Base-by-base conservation (phyloP, 208 protist genomes). In the Jaenimonas drosophilae region DNA sequence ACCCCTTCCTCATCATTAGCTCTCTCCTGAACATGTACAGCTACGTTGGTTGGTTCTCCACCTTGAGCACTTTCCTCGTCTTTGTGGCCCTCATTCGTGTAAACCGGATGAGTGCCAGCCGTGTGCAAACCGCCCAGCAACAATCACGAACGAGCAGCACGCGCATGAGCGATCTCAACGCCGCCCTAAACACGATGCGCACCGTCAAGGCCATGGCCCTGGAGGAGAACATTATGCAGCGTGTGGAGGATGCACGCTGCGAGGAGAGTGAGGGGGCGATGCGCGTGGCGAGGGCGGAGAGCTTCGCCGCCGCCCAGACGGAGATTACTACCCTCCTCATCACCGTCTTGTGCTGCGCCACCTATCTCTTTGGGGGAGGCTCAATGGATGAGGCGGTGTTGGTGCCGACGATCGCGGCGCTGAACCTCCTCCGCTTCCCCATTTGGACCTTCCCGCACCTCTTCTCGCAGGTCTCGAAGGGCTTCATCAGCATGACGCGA, bases 181-280 rank as follows among this genome's bases (percentile, higher is more conserved):
- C 62, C n/a, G 65, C 71, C 27, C 53, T 88, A 6, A 53, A 67
- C 4, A 63, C 52, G 5, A 88, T 88, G 71, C 79, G 79, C 17
- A 79, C 75, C 21, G 69, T 88, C 17, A 79, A 84, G 54, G 59
- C 75, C 32, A 78, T 88, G 71, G 70, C 69, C 14, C 60, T 77
- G 21, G 74, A 88, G 40, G 29, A 64, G 33, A 58, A 40, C 34
- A 57, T 84, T 5, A 43, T 73, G 37, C 24, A 49, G 5, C 63
- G 66, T 16, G 53, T 82, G 27, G 57, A 70, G 34, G 57, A 49
- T 7, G 54, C 65, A 4, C 61, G 79, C 24, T 47, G 32, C 17
- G 41, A 37, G 14, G 74, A 88, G 39, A 84, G 66, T 34, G 54
- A 64, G 14, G 71, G 64, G 19, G 70, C 60, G 47, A 63, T 48